Evolutionary conservation across 164 flowering plant genomes (phyloP).

Genomic region (Protea cynaroides): DNA sequence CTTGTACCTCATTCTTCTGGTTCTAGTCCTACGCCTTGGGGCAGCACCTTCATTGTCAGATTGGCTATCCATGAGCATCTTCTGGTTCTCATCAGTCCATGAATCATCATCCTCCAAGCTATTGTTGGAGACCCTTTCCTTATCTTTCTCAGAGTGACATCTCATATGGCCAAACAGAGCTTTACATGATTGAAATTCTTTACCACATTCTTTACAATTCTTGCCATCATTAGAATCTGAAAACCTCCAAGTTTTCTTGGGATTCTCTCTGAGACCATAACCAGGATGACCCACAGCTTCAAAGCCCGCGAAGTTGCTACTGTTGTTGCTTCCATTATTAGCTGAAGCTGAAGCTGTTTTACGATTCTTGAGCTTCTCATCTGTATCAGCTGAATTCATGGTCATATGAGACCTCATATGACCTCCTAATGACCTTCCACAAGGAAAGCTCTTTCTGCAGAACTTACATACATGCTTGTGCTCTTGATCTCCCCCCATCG

Average conservation of each 20-base stretch:
- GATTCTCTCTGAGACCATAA: slow-evolving; percentile 70
- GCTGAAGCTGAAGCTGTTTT: slow-evolving; percentile 17
- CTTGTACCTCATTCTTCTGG: slow-evolving; percentile 34
- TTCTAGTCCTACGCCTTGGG: slow-evolving; percentile 31
- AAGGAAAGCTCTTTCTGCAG: slow-evolving; percentile 63
- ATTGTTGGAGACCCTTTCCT: slow-evolving; percentile 15
- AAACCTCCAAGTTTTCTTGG: slow-evolving; percentile 62
- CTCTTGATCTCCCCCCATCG: slow-evolving; percentile 37
- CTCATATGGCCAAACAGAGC: slow-evolving; percentile 89
- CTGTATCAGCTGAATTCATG: slow-evolving; percentile 27
- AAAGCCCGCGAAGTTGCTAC: not conserved
- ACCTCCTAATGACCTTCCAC: slow-evolving; percentile 90
- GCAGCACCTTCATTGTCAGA: slow-evolving; percentile 51
- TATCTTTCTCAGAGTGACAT: slow-evolving; percentile 58
- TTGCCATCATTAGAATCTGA: slow-evolving; percentile 30
- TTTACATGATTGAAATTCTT: slow-evolving; percentile 64
- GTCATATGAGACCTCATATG: slow-evolving; percentile 91
- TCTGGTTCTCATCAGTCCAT: slow-evolving; percentile 30
- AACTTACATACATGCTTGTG: slow-evolving; percentile 61
- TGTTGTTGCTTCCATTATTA: slow-evolving; percentile 8
- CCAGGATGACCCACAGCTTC: slow-evolving; percentile 19
- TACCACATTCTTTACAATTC: slow-evolving; percentile 72
- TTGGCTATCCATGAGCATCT: slow-evolving; percentile 36
- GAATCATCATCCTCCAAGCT: slow-evolving; percentile 29
- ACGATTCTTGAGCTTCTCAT: slow-evolving; percentile 18